Evolutionary conservation across 345 rosid species (phyloP).

Genomic region (Stellera chamaejasme): DNA sequence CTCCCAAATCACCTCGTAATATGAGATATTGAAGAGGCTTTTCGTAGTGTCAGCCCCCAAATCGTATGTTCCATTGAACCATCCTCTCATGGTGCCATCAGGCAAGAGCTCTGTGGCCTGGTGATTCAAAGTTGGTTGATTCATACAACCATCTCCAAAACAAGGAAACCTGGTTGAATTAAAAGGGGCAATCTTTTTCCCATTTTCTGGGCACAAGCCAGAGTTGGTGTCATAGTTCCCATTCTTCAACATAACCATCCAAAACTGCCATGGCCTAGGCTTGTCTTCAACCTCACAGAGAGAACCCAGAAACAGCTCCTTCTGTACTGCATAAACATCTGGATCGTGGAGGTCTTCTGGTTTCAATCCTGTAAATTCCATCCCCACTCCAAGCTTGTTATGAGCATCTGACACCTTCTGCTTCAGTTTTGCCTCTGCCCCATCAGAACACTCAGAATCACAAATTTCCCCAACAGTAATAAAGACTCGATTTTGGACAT

Average conservation of each 20-base stretch:
- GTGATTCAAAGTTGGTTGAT: slow-evolving; percentile 59
- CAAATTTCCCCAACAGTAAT: not conserved
- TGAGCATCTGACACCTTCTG: slow-evolving; percentile 59
- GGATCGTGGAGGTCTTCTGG: slow-evolving; percentile 25
- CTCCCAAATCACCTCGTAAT: slow-evolving; percentile 63
- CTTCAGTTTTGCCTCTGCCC: slow-evolving; percentile 32
- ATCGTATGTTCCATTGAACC: slow-evolving; percentile 77
- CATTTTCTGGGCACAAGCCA: slow-evolving; percentile 62
- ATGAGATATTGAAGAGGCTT: slow-evolving; percentile 30
- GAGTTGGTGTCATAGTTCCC: slow-evolving; percentile 70
- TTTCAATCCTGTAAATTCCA: slow-evolving; percentile 25
- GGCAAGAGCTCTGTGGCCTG: slow-evolving; percentile 36
- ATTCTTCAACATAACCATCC: slow-evolving; percentile 91
- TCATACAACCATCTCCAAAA: slow-evolving; percentile 77
- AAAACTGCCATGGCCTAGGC: slow-evolving; percentile 74
- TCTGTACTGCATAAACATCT: slow-evolving; percentile 60
- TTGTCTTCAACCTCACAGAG: slow-evolving; percentile 51
- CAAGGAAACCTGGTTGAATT: slow-evolving; percentile 54
- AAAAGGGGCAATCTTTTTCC: slow-evolving; percentile 40
- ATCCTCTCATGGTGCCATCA: slow-evolving; percentile 56
- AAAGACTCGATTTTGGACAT: not conserved
- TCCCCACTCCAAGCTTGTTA: slow-evolving; percentile 55
- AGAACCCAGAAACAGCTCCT: slow-evolving; percentile 66
- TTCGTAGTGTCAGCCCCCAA: slow-evolving; percentile 23
- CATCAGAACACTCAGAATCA: slow-evolving; percentile 7